Conservation (phyloP, 495 filamentous ascomycete genomes). For the Xylona heveae region DNA sequence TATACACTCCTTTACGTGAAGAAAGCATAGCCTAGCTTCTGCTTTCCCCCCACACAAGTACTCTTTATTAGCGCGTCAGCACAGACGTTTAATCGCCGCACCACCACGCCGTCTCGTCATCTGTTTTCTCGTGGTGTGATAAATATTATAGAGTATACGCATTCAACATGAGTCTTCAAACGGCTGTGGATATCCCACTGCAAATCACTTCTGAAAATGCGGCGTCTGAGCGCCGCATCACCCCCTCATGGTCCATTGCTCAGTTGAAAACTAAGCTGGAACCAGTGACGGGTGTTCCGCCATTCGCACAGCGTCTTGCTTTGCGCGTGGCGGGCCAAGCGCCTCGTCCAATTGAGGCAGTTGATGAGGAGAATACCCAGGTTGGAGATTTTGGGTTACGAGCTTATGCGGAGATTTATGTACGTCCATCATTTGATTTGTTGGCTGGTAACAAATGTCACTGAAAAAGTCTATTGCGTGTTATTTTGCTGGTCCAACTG, state of each 20-base stretch:
- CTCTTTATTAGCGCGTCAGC: too few species aligned
- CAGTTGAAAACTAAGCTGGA: conserved; percentile 80
- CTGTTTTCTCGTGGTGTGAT: conserved; percentile 17
- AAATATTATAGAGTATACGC: conserved; percentile 8
- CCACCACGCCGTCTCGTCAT: too few species aligned
- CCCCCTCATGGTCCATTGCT: conserved; percentile 75
- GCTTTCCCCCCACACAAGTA: too few species aligned
- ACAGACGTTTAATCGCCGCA: too few species aligned
- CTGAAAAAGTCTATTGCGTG: conserved; percentile 1
- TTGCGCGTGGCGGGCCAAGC: conserved; percentile 34
- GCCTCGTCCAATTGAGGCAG: conserved; percentile 33
- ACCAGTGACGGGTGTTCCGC: conserved; percentile 81
- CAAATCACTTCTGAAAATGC: conserved; percentile 58
- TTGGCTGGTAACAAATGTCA: conserved; percentile 1
- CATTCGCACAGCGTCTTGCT: conserved; percentile 50
- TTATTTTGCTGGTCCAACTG: too few species aligned
- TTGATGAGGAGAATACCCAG: conserved; percentile 42
- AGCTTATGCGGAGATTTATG: conserved; percentile 55
- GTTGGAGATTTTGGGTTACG: conserved; percentile 40
- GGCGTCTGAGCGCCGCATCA: conserved; percentile 68
- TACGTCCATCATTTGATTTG: conserved; percentile 25
- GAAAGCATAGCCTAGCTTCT: too few species aligned
- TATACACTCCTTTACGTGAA: too few species aligned
- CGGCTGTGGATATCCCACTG: conserved; percentile 64
- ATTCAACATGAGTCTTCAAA: conserved; percentile 22